A percentile compares a stretch with the other conserved stretches of the same genome.
These are phyloP conservation scores for Colletotrichum camelliae DNA, from an alignment of 2,329 filamentous ascomycete species.

Conservation along the genomic window DNA sequence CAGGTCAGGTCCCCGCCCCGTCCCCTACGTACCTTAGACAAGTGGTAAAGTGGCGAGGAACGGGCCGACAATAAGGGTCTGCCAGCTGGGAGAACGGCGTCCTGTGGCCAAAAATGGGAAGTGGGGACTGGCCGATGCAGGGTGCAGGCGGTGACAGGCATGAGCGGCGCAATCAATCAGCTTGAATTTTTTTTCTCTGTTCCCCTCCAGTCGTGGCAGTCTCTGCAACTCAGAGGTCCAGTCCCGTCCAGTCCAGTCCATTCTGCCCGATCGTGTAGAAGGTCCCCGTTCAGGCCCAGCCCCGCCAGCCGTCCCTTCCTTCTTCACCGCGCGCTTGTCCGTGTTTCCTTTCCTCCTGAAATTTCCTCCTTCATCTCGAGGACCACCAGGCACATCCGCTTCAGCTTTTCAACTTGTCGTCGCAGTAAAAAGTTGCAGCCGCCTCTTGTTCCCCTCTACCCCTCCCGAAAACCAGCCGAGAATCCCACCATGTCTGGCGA, in stretches of 20 bases:
- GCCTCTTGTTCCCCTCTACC: neutral
- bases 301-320: constrained; percentile 9
- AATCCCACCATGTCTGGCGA: constrained; percentile 45
- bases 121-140: neutral
- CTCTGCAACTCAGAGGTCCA: neutral
- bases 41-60: neutral
- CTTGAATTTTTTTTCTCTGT: constrained; percentile 2
- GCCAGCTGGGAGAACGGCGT: constrained; percentile 3
- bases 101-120: neutral
- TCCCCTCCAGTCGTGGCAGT: constrained; percentile 1
- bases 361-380: neutral
- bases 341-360: constrained; percentile 12
- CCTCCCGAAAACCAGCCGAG: neutral
- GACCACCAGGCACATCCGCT: neutral
- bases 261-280: constrained; percentile 18
- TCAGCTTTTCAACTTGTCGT: neutral
- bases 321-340: constrained; percentile 14
- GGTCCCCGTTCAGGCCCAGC: constrained; percentile 9
- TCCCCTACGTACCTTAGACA: neutral
- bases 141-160: constrained; percentile 22
- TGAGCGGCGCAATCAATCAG: constrained; percentile 20
- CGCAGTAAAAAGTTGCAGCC: neutral
- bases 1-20: neutral
- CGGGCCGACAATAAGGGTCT: constrained; percentile 16
- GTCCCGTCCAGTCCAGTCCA: neutral